Percentiles rank a stretch among this genome's conserved stretches.
Evolutionary conservation across 306 rosid species (phyloP).

Genomic region (Coriaria nepalensis): DNA sequence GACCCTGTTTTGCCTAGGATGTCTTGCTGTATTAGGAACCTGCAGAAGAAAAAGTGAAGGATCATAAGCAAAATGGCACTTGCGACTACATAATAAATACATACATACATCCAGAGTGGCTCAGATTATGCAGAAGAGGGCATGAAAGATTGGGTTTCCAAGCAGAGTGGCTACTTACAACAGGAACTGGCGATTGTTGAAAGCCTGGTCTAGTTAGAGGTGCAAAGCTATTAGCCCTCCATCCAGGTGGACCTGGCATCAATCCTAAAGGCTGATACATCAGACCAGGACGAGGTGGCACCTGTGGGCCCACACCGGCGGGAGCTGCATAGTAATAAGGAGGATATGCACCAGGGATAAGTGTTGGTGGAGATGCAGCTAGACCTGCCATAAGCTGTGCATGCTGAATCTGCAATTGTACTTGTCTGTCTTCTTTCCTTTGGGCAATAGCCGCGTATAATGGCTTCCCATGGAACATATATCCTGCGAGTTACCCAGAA

Average conservation of each 20-base stretch:
- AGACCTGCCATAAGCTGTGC: slow-evolving; percentile 49
- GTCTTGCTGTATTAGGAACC: slow-evolving; percentile 51
- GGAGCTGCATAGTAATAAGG: slow-evolving; percentile 53
- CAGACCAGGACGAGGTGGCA: slow-evolving; percentile 42
- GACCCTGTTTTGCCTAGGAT: slow-evolving; percentile 55
- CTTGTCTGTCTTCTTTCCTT: slow-evolving; percentile 76
- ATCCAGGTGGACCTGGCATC: slow-evolving; percentile 63
- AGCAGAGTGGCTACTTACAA: slow-evolving; percentile 38
- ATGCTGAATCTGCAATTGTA: slow-evolving; percentile 48
- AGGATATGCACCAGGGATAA: slow-evolving; percentile 60
- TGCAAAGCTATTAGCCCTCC: slow-evolving; percentile 48
- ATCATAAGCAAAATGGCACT: too few species aligned
- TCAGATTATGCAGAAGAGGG: not conserved
- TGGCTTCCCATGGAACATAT: slow-evolving; percentile 73
- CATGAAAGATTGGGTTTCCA: not conserved
- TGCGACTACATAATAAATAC: too few species aligned
- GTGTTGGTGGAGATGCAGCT: slow-evolving; percentile 39
- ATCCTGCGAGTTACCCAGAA: slow-evolving; percentile 32
- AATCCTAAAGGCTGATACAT: slow-evolving; percentile 49
- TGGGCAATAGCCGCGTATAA: slow-evolving; percentile 79
- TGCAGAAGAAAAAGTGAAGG: slow-evolving; percentile 26
- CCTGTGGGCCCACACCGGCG: slow-evolving; percentile 41
- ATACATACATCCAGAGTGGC: not conserved
- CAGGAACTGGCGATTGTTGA: slow-evolving; percentile 39
- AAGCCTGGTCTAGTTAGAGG: slow-evolving; percentile 45